Evolutionary conservation across 805 yeast species (phyloP).

Genomic region (Cyberlindnera mycetangii): DNA sequence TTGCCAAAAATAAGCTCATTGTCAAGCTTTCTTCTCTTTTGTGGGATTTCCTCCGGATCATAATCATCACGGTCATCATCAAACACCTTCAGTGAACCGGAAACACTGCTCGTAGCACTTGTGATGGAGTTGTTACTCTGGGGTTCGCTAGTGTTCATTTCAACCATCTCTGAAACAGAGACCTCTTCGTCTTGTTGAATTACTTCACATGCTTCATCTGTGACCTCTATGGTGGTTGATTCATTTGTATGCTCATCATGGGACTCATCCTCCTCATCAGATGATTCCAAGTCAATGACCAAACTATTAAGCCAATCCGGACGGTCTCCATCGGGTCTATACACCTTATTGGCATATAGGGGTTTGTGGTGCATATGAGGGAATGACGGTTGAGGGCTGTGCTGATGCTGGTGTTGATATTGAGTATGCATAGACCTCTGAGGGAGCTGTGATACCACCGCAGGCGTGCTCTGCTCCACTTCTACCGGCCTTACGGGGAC

Average conservation of each 20-base stretch:
- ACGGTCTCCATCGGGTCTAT: slow-evolving; percentile 13
- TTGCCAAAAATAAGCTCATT: background rate
- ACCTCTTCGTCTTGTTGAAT: background rate
- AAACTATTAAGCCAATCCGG: slow-evolving; percentile 28
- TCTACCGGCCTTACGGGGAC: slow-evolving; percentile 11
- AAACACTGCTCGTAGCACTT: background rate
- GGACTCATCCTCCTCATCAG: slow-evolving; percentile 12
- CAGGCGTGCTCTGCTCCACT: background rate
- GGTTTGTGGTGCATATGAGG: background rate
- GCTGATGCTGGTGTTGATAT: background rate
- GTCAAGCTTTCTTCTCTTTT: slow-evolving; percentile 12
- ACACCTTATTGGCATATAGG: slow-evolving; percentile 14
- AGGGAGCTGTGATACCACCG: background rate
- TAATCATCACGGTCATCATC: slow-evolving; percentile 3
- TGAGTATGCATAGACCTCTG: background rate
- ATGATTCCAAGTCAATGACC: slow-evolving; percentile 24
- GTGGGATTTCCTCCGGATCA: slow-evolving; percentile 4
- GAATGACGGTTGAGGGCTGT: background rate
- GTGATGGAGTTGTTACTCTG: background rate
- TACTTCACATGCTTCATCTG: background rate
- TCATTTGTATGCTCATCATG: background rate
- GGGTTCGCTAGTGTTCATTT: background rate
- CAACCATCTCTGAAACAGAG: background rate
- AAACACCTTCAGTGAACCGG: background rate
- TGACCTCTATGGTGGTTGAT: background rate